Conservation (phyloP, 129 eudicot species). For the Centrapalus pauciflorus region DNA sequence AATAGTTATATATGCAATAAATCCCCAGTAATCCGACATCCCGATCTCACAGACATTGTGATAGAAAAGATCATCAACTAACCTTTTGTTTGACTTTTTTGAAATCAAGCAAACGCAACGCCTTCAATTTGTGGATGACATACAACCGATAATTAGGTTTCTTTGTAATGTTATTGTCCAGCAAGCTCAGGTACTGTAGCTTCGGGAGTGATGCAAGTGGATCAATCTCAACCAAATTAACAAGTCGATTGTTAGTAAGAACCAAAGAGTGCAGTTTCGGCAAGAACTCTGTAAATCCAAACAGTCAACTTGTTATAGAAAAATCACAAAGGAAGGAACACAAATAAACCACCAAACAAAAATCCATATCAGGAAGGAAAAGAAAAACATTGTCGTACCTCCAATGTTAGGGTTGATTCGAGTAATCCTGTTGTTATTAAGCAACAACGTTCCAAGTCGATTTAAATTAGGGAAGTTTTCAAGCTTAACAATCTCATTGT, state of each 20-base stretch:
- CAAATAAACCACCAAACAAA: not conserved
- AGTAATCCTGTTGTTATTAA: conserved; percentile 90
- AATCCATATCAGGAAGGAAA: not conserved
- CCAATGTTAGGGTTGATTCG: conserved; percentile 87
- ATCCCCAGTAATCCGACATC: not conserved
- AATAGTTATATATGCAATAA: not conserved
- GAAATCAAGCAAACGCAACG: conserved; percentile 86
- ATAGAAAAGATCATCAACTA: conserved; percentile 4
- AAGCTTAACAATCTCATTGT: conserved; percentile 95
- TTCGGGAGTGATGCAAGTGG: conserved; percentile 92
- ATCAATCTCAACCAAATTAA: conserved; percentile 93
- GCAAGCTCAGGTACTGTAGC: conserved; percentile 79
- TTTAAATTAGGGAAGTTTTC: conserved; percentile 84
- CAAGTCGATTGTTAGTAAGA: conserved; percentile 90
- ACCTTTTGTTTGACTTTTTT: conserved; percentile 96
- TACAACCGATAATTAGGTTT: conserved; percentile 89
- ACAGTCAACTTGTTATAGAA: conserved; percentile 31
- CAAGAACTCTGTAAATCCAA: conserved; percentile 75
- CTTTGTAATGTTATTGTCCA: conserved; percentile 86
- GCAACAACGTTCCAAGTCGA: conserved; percentile 79
- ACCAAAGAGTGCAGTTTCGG: conserved; percentile 95
- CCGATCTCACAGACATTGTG: not conserved
- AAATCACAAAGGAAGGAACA: conserved; percentile 11
- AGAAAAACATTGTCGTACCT: conserved; percentile 36
- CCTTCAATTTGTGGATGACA: conserved; percentile 85